Base-by-base conservation (phyloP, 176 grass and related monocot genomes). In the Bonia amplexicaulis region DNA sequence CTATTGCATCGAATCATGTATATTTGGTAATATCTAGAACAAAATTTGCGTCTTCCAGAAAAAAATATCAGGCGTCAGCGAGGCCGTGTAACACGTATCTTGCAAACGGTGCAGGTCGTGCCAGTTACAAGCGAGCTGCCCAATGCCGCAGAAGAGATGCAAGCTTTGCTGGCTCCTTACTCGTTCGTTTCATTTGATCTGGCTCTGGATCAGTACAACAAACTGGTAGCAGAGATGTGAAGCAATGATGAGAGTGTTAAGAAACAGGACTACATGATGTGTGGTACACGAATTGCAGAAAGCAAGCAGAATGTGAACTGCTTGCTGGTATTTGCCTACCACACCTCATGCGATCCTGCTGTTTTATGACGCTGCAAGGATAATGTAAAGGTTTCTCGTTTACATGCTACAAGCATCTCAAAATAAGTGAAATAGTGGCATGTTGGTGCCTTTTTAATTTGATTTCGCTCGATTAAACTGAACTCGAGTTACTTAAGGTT, bases 161-260 rank as follows among this genome's bases (percentile, higher is more conserved):
- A 74, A 5, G 29, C 22, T 4, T 16, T 73, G 39, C 68, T 80
- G 1, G 13, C 8, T 80, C 76, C 82, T 6, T 57, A 74, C 48
- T 66, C 81, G 0, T 25, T 89, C 7, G 40, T 75, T 3, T 84
- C 68, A 27, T 67, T 85, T 16, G 87, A 85, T 22, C 49, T 89
- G 6, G 75, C 81, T 37, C 68, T 84, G 35, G 35, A 37, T 37
- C 35, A 37, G 35, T 5, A 5, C 35, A 37, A 5, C 35, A 37
- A 37, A 37, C 35, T 37, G 35, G 35, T 37, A 37, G 35, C 35
- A 37, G 35, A 37, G 35, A 37, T 37, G 35, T 37, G 35, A 37
- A 4, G 35, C 35, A 4, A 37, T 37, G 35, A 37, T 37, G 35
- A 37, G 35, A 5, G 35, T 37, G 35, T 37, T 37, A 37, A 37